Conservation (phyloP, 2,329 filamentous ascomycete genomes). For the Purpureocillium lavendulum region DNA sequence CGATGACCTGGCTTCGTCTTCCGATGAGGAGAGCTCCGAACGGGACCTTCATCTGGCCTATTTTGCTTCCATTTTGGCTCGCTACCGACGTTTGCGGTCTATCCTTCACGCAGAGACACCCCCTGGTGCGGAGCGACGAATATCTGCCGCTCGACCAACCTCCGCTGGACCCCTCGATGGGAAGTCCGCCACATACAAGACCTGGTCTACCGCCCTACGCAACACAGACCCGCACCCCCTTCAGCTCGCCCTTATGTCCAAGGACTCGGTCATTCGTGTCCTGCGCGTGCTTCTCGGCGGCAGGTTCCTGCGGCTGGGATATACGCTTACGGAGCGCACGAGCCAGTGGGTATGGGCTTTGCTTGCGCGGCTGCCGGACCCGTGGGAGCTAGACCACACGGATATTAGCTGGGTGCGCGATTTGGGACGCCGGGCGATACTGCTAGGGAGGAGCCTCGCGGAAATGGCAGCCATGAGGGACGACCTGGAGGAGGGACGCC, state of each 20-base stretch:
- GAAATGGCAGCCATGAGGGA: constrained; percentile 42
- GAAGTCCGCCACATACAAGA: constrained; percentile 36
- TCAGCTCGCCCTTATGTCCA: constrained; percentile 57
- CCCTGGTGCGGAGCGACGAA: constrained; percentile 37
- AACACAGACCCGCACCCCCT: constrained; percentile 47
- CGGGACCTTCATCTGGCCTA: constrained; percentile 54
- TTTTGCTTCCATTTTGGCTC: constrained; percentile 54
- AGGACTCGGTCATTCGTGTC: constrained; percentile 56
- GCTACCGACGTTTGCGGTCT: constrained; percentile 57
- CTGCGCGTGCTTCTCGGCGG: constrained; percentile 58
- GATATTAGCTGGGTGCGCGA: constrained; percentile 72
- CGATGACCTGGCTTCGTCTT: constrained; percentile 8
- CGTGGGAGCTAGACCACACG: constrained; percentile 65
- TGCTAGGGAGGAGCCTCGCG: constrained; percentile 45
- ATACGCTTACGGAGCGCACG: constrained; percentile 53
- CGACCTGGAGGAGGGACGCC: constrained; percentile 28
- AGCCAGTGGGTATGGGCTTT: constrained; percentile 83
- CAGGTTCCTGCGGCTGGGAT: constrained; percentile 53
- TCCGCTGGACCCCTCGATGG: constrained; percentile 47
- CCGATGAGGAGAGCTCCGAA: constrained; percentile 19
- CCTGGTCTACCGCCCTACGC: constrained; percentile 45
- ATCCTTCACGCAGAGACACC: constrained; percentile 51
- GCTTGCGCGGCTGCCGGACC: constrained; percentile 64
- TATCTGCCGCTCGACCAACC: constrained; percentile 45
- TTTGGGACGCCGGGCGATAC: constrained; percentile 66